Evolutionary conservation across 1,139 yeast genomes (phyloP), one percentile per base, ranked within the genome.

Genomic region (Yamadazyma sp.): DNA sequence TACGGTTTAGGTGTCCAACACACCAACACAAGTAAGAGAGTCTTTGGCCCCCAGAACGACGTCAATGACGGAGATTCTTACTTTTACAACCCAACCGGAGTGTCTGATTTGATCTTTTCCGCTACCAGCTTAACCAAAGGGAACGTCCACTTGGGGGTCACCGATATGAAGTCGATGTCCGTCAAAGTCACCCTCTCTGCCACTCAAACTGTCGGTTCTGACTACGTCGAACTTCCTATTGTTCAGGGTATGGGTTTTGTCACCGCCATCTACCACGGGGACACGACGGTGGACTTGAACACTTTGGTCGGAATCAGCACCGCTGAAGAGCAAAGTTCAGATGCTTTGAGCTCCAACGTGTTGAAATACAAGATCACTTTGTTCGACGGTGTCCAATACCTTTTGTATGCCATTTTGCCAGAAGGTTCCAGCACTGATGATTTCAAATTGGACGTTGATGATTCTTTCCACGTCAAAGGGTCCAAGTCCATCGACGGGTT

Each of bases 241-340:
- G 77, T 75, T 17, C 85, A 81, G 57, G 95, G 95, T 45, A 83
- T 83, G 87, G 95, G 95, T n/a, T 75, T 83, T 48, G 77, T 79
- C 10, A 77, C 88, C 31, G 85, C 79, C 25, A 65, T 80, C 33
- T 87, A 85, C 59, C 68, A 77, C 47, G 83, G 81, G 36, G 62
- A 68, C 37, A 64, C 83, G 57, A 41, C 69, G 34, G 82, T 88
- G 4, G 55, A 61, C 23, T 56, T 86, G 40, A 72, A 69, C 49
- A 69, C 86, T 1, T 72, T 72, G 43, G 64, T 75, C 39, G 88
- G 87, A 4, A 58, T 84, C 47, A 46, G 58, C 15, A 52, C 71
- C 14, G 59, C 85, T 82, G 34, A 67, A 15, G 53, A 64, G 42
- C 78, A 71, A 50, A 47, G 64, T n/a, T 71, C 79, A 1, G 50